phyloP scores from a whole-genome alignment of 306 rosid genomes.

The Quercus wislizeni region DNA sequence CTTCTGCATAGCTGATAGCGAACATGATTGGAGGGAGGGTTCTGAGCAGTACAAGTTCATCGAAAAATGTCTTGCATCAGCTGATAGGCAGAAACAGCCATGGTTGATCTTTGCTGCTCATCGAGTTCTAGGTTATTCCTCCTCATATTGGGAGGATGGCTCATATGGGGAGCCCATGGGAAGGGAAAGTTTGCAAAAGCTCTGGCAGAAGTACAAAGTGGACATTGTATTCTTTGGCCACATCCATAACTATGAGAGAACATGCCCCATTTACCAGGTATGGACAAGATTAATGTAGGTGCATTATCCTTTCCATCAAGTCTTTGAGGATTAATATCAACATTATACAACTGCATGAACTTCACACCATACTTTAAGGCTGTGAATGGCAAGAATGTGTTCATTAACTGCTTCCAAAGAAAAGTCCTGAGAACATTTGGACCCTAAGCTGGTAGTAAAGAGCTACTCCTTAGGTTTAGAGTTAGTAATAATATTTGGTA shows the following conservation, averaged over 20 bases:
- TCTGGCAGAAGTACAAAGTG: conserved; percentile 37
- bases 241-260: conserved; percentile 32
- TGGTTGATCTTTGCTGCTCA: conserved; percentile 19
- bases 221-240: conserved; percentile 35
- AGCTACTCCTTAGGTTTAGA: too few relatives aligned
- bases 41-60: conserved; percentile 47
- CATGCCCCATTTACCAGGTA: conserved; percentile 30
- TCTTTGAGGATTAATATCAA: too few relatives aligned
- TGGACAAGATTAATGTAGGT: neutral
- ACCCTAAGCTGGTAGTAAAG: too few relatives aligned
- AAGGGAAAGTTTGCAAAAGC: conserved; percentile 27
- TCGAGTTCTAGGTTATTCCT: conserved; percentile 23
- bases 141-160: conserved; percentile 12
- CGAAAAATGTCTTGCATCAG: conserved; percentile 38
- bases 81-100: conserved; percentile 16
- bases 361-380: neutral
- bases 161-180: conserved; percentile 34
- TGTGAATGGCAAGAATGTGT: too few relatives aligned
- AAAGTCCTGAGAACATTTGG: too few relatives aligned
- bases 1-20: conserved; percentile 50
- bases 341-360: neutral
- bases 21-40: conserved; percentile 61
- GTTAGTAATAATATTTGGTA: too few relatives aligned
- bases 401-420: too few relatives aligned
- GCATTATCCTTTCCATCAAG: too few relatives aligned